Evolutionary conservation across 495 filamentous ascomycete species (phyloP).

Genomic region (Hypoxylon subgilvum): DNA sequence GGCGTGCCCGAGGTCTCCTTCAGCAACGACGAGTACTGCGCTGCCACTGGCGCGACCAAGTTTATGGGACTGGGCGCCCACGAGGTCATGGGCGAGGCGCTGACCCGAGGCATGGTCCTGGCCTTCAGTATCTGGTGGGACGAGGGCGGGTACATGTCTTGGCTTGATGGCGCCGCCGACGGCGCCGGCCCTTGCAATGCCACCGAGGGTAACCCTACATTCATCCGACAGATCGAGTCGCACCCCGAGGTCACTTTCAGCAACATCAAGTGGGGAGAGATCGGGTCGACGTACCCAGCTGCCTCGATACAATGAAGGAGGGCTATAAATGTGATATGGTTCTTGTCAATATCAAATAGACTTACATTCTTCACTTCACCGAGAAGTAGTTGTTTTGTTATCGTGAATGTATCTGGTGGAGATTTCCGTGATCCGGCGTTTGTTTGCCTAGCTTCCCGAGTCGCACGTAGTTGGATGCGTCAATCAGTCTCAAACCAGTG

Average conservation of each 20-base stretch:
- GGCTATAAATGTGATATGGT: constrained; percentile 1
- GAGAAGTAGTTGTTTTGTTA: too few species aligned
- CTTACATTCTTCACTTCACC: background rate
- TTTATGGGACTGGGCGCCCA: constrained; percentile 64
- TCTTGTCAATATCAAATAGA: constrained; percentile 7
- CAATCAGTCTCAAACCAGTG: too few species aligned
- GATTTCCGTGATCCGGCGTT: too few species aligned
- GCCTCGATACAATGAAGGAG: constrained; percentile 8
- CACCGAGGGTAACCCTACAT: constrained; percentile 55
- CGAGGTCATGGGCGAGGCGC: constrained; percentile 61
- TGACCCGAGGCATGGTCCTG: constrained; percentile 70
- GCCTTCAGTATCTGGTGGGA: constrained; percentile 70
- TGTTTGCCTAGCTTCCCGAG: too few species aligned
- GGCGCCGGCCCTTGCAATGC: constrained; percentile 65
- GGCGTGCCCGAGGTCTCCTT: constrained; percentile 56
- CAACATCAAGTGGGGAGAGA: constrained; percentile 70
- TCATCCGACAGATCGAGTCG: constrained; percentile 54
- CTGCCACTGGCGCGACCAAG: constrained; percentile 56
- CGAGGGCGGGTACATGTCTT: constrained; percentile 63
- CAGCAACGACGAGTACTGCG: constrained; percentile 65
- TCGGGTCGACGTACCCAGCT: constrained; percentile 60
- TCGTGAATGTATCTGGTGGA: too few species aligned
- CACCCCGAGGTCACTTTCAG: constrained; percentile 63
- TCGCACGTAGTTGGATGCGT: too few species aligned
- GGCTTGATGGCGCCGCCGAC: constrained; percentile 61